Conservation (phyloP, 2,329 filamentous ascomycete genomes). For the Fusarium secorum region DNA sequence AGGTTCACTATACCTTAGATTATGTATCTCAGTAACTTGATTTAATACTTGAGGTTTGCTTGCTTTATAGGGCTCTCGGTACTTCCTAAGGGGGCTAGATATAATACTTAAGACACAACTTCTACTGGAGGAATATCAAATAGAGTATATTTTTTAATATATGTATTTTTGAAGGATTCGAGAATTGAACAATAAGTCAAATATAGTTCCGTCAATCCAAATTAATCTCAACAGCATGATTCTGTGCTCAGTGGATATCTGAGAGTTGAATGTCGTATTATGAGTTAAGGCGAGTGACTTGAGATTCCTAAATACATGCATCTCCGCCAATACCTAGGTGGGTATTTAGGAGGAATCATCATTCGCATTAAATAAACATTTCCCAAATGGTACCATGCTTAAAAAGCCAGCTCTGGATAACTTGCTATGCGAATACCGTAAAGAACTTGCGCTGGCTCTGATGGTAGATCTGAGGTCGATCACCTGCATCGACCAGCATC, state of each 20-base stretch:
- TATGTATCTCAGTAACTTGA: not conserved
- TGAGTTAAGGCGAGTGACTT: not conserved
- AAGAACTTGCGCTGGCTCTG: constrained; percentile 47
- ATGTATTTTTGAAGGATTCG: not conserved
- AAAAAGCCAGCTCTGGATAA: constrained; percentile 46
- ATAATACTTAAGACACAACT: no score
- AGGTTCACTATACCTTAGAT: not conserved
- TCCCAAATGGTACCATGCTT: constrained; percentile 2
- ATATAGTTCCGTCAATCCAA: not conserved
- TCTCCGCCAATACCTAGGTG: not conserved
- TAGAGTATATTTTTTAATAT: not conserved
- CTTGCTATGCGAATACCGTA: constrained; percentile 48
- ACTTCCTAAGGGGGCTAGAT: no score
- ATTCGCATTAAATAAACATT: not conserved
- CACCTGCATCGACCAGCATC: constrained; percentile 57
- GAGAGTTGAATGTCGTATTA: not conserved
- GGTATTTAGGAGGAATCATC: not conserved
- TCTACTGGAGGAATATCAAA: not conserved
- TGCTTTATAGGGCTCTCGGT: not conserved
- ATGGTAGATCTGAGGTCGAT: constrained; percentile 55
- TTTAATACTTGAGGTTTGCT: not conserved
- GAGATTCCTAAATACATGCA: not conserved
- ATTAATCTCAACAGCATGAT: not conserved
- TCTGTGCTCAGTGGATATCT: not conserved
- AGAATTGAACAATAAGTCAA: not conserved